Evolutionary conservation across 345 rosid genomes (phyloP).

Genomic region (Combretum micranthum): DNA sequence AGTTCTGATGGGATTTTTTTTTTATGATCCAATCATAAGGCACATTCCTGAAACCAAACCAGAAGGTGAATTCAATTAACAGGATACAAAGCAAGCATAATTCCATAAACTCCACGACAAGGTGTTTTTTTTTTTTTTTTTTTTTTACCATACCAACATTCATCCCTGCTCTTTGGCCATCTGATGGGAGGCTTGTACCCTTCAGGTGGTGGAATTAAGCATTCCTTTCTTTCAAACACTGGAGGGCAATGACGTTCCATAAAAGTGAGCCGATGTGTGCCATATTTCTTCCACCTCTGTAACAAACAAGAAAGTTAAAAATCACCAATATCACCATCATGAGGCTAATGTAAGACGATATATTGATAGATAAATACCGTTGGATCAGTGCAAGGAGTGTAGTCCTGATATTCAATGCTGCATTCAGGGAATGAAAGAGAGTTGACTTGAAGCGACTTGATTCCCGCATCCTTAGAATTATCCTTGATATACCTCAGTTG

Average conservation of each 20-base stretch:
- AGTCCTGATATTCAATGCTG: conserved; percentile 76
- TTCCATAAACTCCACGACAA: not conserved
- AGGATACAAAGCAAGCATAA: not conserved
- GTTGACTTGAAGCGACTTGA: conserved; percentile 47
- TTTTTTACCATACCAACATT: conserved; percentile 99
- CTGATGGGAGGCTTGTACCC: conserved; percentile 85
- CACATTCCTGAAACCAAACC: conserved; percentile 60
- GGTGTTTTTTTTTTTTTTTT: no score
- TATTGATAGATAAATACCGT: conserved; percentile 29
- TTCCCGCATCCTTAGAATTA: conserved; percentile 40
- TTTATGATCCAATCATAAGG: conserved; percentile 97
- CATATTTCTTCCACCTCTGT: conserved; percentile 96
- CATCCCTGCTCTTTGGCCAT: conserved; percentile 91
- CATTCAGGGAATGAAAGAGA: conserved; percentile 63
- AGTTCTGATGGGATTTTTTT: conserved; percentile 89
- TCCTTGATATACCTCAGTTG: conserved; percentile 21
- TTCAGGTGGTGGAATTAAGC: conserved; percentile 87
- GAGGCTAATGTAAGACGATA: not conserved
- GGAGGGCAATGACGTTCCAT: conserved; percentile 99
- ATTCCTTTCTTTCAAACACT: conserved; percentile 70
- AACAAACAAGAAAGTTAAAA: conserved; percentile 5
- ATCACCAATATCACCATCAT: not conserved
- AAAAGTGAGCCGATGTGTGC: conserved; percentile 68
- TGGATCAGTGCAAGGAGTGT: conserved; percentile 99
- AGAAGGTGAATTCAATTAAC: not conserved